Evolutionary conservation across 129 eudicot species (phyloP).

Genomic region (Artemisia tridentata): DNA sequence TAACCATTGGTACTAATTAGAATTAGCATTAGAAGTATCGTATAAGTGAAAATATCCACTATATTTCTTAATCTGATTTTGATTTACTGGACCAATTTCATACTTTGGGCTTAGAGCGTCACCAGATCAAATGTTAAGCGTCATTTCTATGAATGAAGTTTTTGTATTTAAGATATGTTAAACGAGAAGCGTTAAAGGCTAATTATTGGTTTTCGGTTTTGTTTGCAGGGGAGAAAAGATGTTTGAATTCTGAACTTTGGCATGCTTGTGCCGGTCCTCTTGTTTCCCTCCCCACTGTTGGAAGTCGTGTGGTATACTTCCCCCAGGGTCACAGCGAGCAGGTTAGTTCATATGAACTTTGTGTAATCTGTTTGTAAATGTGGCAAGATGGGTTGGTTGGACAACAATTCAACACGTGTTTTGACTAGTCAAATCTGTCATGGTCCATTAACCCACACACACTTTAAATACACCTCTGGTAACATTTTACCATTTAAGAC

Average conservation of each 20-base stretch:
- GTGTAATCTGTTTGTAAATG: neutral
- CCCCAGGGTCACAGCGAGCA: conserved; percentile 99
- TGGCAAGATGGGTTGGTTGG: neutral
- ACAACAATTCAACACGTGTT: no score
- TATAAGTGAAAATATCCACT: neutral
- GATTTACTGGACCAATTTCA: conserved; percentile 7
- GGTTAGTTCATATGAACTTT: conserved; percentile 37
- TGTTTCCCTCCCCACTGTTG: conserved; percentile 79
- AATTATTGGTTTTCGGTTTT: conserved; percentile 5
- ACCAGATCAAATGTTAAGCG: neutral
- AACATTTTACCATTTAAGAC: no score
- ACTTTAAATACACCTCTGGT: no score
- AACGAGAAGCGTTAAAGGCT: neutral
- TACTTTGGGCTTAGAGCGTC: conserved; percentile 6
- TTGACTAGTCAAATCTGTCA: no score
- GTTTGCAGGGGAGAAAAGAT: conserved; percentile 70
- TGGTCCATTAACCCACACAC: no score
- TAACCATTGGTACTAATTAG: no score
- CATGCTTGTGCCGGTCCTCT: conserved; percentile 97
- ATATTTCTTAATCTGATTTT: neutral
- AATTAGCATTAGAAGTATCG: no score
- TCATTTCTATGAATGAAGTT: neutral
- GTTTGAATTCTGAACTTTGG: conserved; percentile 94
- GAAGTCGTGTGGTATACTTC: conserved; percentile 90
- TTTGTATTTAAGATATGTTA: neutral